A percentile compares a stretch with the other conserved stretches of the same genome.
These are phyloP conservation scores for Zymoseptoria brevis DNA, from an alignment of 2,329 filamentous ascomycete species.

Conservation along the genomic window DNA sequence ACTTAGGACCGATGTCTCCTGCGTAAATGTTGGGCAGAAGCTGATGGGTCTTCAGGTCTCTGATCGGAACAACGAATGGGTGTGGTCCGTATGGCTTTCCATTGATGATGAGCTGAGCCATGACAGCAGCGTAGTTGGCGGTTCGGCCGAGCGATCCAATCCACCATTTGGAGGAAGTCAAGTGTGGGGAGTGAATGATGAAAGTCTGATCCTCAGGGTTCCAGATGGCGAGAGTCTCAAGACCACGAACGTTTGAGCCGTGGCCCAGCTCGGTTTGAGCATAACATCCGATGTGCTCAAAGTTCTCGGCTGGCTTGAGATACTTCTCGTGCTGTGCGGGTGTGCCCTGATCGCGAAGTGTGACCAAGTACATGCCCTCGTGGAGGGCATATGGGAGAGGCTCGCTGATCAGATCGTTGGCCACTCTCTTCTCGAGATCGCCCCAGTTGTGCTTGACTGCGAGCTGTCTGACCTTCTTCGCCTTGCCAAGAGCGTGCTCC, in stretches of 20 bases:
- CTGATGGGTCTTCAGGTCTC: conserved; percentile 61
- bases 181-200: conserved; percentile 61
- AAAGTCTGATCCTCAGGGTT: conserved; percentile 67
- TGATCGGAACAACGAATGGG: conserved; percentile 68
- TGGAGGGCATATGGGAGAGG: conserved; percentile 68
- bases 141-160: conserved; percentile 69
- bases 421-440: conserved; percentile 54
- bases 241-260: conserved; percentile 65
- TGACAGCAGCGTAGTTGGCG: conserved; percentile 70
- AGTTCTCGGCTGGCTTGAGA: conserved; percentile 59
- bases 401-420: conserved; percentile 64
- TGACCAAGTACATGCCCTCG: conserved; percentile 62
- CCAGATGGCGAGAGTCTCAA: conserved; percentile 68
- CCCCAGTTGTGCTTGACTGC: conserved; percentile 60
- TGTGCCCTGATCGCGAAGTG: conserved; percentile 62
- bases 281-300: conserved; percentile 70
- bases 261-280: conserved; percentile 75
- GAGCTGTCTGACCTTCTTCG: conserved; percentile 62
- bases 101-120: conserved; percentile 64
- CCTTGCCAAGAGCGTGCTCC: conserved; percentile 60
- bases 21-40: conserved; percentile 63
- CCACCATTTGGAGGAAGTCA: conserved; percentile 79
- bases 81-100: conserved; percentile 66
- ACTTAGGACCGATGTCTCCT: conserved; percentile 74
- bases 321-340: conserved; percentile 67